Conservation (phyloP, 2,329 filamentous ascomycete genomes). For the Aspergillus viridinutans region DNA sequence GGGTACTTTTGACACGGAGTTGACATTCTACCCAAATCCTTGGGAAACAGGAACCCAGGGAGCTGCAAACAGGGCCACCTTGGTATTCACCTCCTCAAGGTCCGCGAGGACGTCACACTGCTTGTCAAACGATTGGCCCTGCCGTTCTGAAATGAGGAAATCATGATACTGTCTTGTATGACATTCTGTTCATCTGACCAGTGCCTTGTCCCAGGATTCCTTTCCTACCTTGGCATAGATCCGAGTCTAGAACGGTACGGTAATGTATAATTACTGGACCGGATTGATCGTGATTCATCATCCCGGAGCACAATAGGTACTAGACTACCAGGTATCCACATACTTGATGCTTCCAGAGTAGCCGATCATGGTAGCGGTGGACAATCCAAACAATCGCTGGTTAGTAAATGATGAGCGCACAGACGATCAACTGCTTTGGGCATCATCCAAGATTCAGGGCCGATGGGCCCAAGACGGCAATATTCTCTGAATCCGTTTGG, state of each 20-base stretch:
- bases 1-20: not conserved
- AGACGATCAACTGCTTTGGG: not conserved
- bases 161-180: constrained; percentile 14
- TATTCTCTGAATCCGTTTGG: not conserved
- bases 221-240: not conserved
- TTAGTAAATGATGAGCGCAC: not conserved
- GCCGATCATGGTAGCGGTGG: not conserved
- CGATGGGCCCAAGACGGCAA: not conserved
- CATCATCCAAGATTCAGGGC: not conserved
- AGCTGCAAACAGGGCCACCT: not conserved
- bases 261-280: not conserved
- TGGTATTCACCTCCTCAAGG: constrained; percentile 1
- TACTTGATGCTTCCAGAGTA: not conserved
- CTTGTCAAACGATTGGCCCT: constrained; percentile 13
- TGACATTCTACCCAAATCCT: not conserved
- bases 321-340: not conserved
- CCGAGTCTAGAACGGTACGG: not conserved
- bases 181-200: constrained; percentile 17
- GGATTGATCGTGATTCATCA: not conserved
- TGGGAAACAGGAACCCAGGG: not conserved
- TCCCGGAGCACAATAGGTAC: too few relatives aligned
- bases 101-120: constrained; percentile 11
- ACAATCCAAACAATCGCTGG: not conserved
- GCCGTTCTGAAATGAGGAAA: constrained; percentile 6
- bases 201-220: constrained; percentile 1